phyloP scores from a whole-genome alignment of 2,329 filamentous ascomycete genomes.

The Blumeriella jaapii region DNA sequence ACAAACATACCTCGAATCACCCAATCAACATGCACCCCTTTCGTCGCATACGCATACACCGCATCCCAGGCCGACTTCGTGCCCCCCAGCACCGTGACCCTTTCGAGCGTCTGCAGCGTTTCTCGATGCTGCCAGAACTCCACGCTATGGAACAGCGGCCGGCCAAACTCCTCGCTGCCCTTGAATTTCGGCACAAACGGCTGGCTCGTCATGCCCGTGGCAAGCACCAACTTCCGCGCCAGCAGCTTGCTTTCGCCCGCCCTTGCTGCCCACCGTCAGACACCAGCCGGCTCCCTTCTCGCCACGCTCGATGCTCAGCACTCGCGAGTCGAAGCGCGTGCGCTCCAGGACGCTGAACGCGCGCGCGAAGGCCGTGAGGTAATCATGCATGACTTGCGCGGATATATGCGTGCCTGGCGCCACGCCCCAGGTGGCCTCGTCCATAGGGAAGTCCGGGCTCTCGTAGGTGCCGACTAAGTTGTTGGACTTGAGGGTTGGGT shows the following conservation, averaged over 20 bases:
- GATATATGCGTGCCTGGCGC: slow-evolving; percentile 45
- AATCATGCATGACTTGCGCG: slow-evolving; percentile 41
- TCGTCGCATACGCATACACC: slow-evolving; percentile 47
- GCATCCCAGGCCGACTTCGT: slow-evolving; percentile 56
- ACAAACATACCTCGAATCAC: slow-evolving; percentile 36
- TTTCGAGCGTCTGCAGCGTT: slow-evolving; percentile 32
- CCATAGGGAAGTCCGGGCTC: slow-evolving; percentile 64
- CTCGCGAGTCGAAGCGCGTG: slow-evolving; percentile 40
- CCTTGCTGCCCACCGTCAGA: background rate
- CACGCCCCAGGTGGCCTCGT: slow-evolving; percentile 38
- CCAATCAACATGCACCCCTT: slow-evolving; percentile 44
- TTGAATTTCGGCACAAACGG: slow-evolving; percentile 36
- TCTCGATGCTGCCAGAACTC: slow-evolving; percentile 33
- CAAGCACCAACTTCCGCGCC: slow-evolving; percentile 36
- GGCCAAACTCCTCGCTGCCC: slow-evolving; percentile 35
- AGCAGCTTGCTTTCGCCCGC: background rate
- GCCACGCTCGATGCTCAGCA: slow-evolving; percentile 34
- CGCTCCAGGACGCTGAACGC: slow-evolving; percentile 38
- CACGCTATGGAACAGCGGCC: slow-evolving; percentile 38
- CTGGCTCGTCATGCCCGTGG: slow-evolving; percentile 40
- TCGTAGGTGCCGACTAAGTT: slow-evolving; percentile 65
- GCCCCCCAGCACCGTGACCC: slow-evolving; percentile 46
- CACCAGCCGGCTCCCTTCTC: slow-evolving; percentile 32
- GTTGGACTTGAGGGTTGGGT: slow-evolving; percentile 60
- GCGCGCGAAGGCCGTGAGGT: slow-evolving; percentile 43